phyloP scores from a whole-genome alignment of 192 early-diverging fungal genomes.

The Coemansia sp. region DNA sequence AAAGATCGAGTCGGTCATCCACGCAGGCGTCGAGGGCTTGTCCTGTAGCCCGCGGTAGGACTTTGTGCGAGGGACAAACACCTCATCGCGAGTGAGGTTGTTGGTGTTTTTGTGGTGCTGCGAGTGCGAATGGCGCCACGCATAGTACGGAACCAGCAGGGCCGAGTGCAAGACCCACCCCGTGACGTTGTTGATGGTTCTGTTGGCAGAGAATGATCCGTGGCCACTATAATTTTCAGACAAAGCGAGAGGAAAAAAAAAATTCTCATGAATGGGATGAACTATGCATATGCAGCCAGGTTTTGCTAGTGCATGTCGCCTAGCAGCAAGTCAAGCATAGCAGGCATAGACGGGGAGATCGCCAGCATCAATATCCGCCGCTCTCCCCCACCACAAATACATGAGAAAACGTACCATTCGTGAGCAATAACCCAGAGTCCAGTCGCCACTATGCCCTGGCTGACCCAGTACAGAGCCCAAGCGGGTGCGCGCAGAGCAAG shows the following conservation, averaged over 20 bases:
- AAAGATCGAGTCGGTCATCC: slow-evolving; percentile 60
- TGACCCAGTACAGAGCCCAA: slow-evolving; percentile 84
- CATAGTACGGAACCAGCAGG: slow-evolving; percentile 91
- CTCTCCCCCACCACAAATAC: not conserved
- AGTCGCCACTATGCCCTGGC: slow-evolving; percentile 83
- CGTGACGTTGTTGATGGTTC: slow-evolving; percentile 84
- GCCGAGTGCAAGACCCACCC: slow-evolving; percentile 90
- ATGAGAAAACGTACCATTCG: slow-evolving; percentile 68
- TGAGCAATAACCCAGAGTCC: slow-evolving; percentile 91
- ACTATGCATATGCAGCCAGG: not conserved
- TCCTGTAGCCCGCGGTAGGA: slow-evolving; percentile 59
- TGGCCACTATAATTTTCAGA: slow-evolving; percentile 65
- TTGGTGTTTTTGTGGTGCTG: slow-evolving; percentile 93
- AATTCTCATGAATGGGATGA: not conserved
- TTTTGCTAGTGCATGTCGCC: not conserved
- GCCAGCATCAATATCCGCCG: not conserved
- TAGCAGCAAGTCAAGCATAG: not conserved
- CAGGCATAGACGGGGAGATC: not conserved
- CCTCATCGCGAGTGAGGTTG: slow-evolving; percentile 92
- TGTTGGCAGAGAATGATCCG: slow-evolving; percentile 84
- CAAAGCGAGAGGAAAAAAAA: slow-evolving; percentile 1
- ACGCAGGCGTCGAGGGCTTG: slow-evolving; percentile 53
- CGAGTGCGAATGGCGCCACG: slow-evolving; percentile 91
- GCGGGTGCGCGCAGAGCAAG: slow-evolving; percentile 56
- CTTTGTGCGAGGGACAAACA: slow-evolving; percentile 88